These are phyloP conservation scores for Pestalotiopsis sp. DNA, from an alignment of 2,329 filamentous ascomycete species.

Conservation along the genomic window DNA sequence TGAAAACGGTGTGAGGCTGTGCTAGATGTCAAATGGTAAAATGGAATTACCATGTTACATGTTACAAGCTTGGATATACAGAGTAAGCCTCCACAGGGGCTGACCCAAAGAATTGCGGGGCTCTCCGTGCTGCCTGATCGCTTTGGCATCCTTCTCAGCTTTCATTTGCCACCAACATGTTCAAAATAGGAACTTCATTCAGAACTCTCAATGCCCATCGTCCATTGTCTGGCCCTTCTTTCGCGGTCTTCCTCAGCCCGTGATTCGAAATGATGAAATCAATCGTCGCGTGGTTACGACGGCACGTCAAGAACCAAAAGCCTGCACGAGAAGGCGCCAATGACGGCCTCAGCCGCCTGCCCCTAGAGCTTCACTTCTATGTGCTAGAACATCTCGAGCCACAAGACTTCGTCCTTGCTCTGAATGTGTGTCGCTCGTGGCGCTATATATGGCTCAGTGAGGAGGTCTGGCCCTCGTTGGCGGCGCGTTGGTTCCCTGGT, in stretches of 20 bases:
- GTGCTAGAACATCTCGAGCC: conserved; percentile 26
- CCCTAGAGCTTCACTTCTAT: conserved; percentile 29
- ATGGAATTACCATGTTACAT: too few relatives aligned
- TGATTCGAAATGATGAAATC: neutral
- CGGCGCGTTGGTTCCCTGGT: conserved; percentile 28
- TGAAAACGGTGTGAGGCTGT: too few relatives aligned
- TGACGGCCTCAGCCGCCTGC: conserved; percentile 25
- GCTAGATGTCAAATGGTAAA: too few relatives aligned
- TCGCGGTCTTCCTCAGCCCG: neutral
- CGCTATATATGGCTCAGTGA: conserved; percentile 28
- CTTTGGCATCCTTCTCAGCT: too few relatives aligned
- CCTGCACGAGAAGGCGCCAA: neutral
- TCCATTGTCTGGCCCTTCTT: too few relatives aligned
- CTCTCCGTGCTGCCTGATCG: too few relatives aligned
- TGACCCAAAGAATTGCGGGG: too few relatives aligned
- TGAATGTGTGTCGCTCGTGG: conserved; percentile 23
- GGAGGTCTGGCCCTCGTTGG: conserved; percentile 30
- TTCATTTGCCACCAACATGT: too few relatives aligned
- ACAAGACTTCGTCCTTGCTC: conserved; percentile 22
- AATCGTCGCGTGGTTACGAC: conserved; percentile 3
- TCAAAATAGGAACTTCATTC: too few relatives aligned
- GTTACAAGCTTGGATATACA: too few relatives aligned
- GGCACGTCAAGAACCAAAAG: neutral
- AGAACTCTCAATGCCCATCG: too few relatives aligned
- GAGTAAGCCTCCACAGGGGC: too few relatives aligned